A percentile compares a stretch with the other conserved stretches of the same genome.
These are phyloP conservation scores for Pseudogymnoascus sp. DNA, from an alignment of 2,329 filamentous ascomycete species.

Conservation along the genomic window DNA sequence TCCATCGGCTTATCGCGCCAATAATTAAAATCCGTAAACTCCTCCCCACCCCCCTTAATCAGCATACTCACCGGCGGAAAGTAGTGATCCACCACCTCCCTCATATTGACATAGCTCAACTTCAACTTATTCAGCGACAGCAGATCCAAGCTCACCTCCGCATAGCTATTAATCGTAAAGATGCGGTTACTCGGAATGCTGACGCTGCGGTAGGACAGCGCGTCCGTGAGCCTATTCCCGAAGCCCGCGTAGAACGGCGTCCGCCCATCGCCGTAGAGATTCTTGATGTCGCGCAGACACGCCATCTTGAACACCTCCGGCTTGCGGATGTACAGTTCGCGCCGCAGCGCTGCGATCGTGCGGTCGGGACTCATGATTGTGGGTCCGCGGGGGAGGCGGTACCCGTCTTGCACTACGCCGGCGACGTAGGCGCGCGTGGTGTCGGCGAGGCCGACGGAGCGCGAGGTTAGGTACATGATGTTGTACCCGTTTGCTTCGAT, in stretches of 20 bases:
- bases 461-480: slow-evolving; percentile 93
- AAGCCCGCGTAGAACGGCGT: slow-evolving; percentile 96
- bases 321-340: slow-evolving; percentile 91
- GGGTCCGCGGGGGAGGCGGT: slow-evolving; percentile 77
- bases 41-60: slow-evolving; percentile 81
- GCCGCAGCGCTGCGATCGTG: slow-evolving; percentile 83
- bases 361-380: slow-evolving; percentile 93
- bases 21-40: slow-evolving; percentile 95
- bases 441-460: slow-evolving; percentile 89
- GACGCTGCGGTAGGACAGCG: slow-evolving; percentile 89
- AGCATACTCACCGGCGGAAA: slow-evolving; percentile 87
- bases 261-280: slow-evolving; percentile 67
- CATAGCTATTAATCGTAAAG: slow-evolving; percentile 97
- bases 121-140: slow-evolving; percentile 89
- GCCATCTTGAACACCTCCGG: slow-evolving; percentile 99
- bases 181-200: slow-evolving; percentile 92
- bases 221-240: slow-evolving; percentile 92
- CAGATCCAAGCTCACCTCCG: slow-evolving; percentile 86
- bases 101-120: slow-evolving; percentile 94
- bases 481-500: slow-evolving; percentile 96
- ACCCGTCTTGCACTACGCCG: slow-evolving; percentile 81
- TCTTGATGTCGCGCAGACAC: slow-evolving; percentile 87
- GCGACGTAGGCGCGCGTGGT: slow-evolving; percentile 83
- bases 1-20: slow-evolving; percentile 84
- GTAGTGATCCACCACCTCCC: slow-evolving; percentile 95